Evolutionary conservation across 345 rosid species (phyloP), one percentile per base, ranked within the genome.

Genomic region (Arabidopsis arenosa): DNA sequence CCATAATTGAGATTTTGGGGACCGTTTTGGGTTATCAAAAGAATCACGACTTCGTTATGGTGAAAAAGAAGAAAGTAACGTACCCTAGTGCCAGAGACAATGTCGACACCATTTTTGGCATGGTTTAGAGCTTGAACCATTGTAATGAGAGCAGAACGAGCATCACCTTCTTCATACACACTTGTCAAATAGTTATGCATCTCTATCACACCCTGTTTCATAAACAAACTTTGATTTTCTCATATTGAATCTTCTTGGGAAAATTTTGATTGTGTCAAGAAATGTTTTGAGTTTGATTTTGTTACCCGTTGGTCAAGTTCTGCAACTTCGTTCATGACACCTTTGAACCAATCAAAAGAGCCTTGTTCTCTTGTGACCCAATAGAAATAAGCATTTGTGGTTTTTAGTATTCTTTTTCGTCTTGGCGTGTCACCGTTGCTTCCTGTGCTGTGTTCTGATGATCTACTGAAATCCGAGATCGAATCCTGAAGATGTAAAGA

Each of bases 301-400:
- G n/a, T n/a, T 89, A 95, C 99, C 89, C 97, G 87, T 81, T 90
- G 97, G 78, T 95, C 99, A 65, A 88, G 85, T 33, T 95, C 96
- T 7, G 97, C 97, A 17, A 95, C 86, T 82, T 95, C 99, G 74
- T 95, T 89, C 99, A 95, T 95, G 52, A 95, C 90, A 2, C 97
- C 99, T 82, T 95, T 95, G 81, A 95, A 95, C 99, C 99, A 95
- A 78, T 95, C 99, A 76, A 95, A 95, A 12, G 99, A 95, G 13
- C 96, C 97, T 83, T 95, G 99, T 79, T 95, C 99, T 68, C 97
- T 89, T 9, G 98, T 95, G 36, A 95, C 99, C 99, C 99, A 95
- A 35, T 95, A 95, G 85, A 95, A 95, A 76, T 95, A 92, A 33
- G 99, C 99, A 79, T 90, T 89, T 11, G 96, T 90, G 14, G 97